These are phyloP conservation scores for Podosphaera xanthii DNA, from an alignment of 2,329 filamentous ascomycete genomes.

Conservation along the genomic window DNA sequence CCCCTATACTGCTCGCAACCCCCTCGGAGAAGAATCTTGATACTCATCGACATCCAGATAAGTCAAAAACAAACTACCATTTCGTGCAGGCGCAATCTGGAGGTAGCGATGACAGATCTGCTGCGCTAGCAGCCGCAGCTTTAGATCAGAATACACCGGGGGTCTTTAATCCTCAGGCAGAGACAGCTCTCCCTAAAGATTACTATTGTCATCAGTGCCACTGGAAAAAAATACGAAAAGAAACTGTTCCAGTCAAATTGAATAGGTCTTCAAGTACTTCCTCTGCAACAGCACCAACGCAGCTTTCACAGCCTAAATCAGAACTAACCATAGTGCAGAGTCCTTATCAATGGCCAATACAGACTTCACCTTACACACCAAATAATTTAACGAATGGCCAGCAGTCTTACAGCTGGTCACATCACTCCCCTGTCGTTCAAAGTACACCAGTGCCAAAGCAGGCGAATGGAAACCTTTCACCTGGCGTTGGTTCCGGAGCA, in stretches of 20 bases:
- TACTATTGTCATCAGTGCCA: slow-evolving; percentile 60
- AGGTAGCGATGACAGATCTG: slow-evolving; percentile 8
- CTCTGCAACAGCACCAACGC: not conserved
- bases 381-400: slow-evolving; percentile 19
- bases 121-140: slow-evolving; percentile 16
- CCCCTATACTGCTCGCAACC: not conserved
- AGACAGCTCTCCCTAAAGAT: slow-evolving; percentile 18
- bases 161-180: not conserved
- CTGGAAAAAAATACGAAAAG: slow-evolving; percentile 23
- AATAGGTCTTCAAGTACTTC: not conserved
- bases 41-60: slow-evolving; percentile 1
- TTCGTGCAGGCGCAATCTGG: not conserved
- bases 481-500: slow-evolving; percentile 13
- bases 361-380: slow-evolving; percentile 1
- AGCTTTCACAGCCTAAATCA: slow-evolving; percentile 14
- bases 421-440: slow-evolving; percentile 25
- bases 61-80: slow-evolving; percentile 5
- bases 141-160: slow-evolving; percentile 12
- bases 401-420: slow-evolving; percentile 25
- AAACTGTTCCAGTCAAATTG: slow-evolving; percentile 5
- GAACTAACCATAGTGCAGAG: slow-evolving; percentile 6
- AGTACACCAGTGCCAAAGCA: slow-evolving; percentile 22
- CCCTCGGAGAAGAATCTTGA: slow-evolving; percentile 4
- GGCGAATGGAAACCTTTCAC: slow-evolving; percentile 23
- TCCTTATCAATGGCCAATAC: slow-evolving; percentile 4